Base-by-base conservation (phyloP, 257 asterid species). In the Solanum arcanum region DNA sequence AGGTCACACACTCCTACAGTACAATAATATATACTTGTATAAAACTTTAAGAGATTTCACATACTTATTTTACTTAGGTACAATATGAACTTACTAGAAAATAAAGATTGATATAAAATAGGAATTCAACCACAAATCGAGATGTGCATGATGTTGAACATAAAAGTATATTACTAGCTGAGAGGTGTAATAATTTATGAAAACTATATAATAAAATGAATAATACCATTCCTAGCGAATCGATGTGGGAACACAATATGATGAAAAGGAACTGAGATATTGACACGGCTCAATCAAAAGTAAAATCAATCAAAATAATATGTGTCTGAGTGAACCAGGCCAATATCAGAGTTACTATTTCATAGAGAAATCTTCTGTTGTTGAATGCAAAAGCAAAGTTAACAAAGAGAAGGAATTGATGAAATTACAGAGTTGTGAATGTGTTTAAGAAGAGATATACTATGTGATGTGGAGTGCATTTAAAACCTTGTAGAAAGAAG, bases 251-350 rank as follows among this genome's bases (percentile, higher is more conserved):
- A 9, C n/a, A 16, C 8, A 70, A 16, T 14, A 31, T n/a, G 49
- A 41, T 60, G 60, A 92, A 92, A 88, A 56, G 56, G 91, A 89
- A 88, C 88, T 87, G 42, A 66, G 92, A 92, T 90, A 92, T 90
- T 92, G 94, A 89, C 92, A 86, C 93, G 93, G 94, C 94, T 92
- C 94, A 92, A 90, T 92, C 93, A 90, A 88, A 88, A 85, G 12
- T 72, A 68, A 64, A 14, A 39, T 49, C 1, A 80, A 20, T 47
- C 69, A 56, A 66, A 72, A 15, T 37, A n/a, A 27, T 60, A 18
- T 39, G 39, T 59, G 37, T 91, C 92, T 91, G 93, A 90, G 90
- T 91, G 93, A 91, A 49, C 93, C 91, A 87, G 91, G 90, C 90
- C 93, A 91, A 91, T 91, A 91, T 86, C 93, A 68, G 9, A 90